A percentile compares a stretch with the other conserved stretches of the same genome.
Conservation (phyloP, 495 filamentous ascomycete species). For the Podospora bellae-mahoneyi region DNA sequence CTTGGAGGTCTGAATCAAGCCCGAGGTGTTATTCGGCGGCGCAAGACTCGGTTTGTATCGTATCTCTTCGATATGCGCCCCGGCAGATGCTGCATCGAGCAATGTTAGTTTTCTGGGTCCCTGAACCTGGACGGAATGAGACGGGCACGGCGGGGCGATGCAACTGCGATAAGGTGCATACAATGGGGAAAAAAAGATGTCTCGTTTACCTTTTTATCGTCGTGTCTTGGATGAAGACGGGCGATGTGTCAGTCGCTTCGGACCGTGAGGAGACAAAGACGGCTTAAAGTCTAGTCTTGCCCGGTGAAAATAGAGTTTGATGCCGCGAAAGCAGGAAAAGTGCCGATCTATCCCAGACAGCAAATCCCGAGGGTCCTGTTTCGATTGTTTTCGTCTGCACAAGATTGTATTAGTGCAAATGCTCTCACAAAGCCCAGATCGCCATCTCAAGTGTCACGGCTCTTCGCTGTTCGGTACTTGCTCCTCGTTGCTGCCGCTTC, state of each 20-base stretch:
- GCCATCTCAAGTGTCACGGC: background rate
- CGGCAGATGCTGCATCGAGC: constrained; percentile 1
- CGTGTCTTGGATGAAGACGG: background rate
- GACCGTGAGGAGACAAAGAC: background rate
- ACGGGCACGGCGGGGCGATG: constrained; percentile 6
- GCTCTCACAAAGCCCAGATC: background rate
- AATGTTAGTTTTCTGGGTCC: background rate
- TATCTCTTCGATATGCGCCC: constrained; percentile 1
- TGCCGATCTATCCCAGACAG: background rate
- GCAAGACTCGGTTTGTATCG: constrained; percentile 1
- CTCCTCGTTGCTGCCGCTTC: constrained; percentile 2
- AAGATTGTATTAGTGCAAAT: background rate
- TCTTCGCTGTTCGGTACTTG: background rate
- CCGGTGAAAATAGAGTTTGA: constrained; percentile 3
- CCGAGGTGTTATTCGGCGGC: background rate
- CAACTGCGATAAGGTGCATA: constrained; percentile 7
- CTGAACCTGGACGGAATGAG: background rate
- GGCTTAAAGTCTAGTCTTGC: background rate
- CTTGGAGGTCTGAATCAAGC: constrained; percentile 3
- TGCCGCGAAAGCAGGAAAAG: background rate
- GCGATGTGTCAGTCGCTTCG: background rate
- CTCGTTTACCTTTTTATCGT: background rate
- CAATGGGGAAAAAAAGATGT: background rate
- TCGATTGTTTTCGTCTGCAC: background rate
- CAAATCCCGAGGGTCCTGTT: background rate